These are phyloP conservation scores for Jamesozyma jinghongensis DNA, from an alignment of 805 yeast species.

Conservation along the genomic window DNA sequence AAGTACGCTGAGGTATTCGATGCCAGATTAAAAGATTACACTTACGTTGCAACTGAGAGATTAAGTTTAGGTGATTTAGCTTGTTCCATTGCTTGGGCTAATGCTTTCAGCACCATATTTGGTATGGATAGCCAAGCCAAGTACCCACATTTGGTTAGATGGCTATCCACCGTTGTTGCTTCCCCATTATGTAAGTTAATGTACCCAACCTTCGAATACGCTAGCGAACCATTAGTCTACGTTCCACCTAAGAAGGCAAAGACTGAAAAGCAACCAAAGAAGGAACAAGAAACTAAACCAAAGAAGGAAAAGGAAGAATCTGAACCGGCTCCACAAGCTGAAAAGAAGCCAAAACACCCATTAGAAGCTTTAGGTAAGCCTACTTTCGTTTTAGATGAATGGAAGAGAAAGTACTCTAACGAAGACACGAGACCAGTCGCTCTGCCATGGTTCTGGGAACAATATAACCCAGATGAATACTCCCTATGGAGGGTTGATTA, in stretches of 20 bases:
- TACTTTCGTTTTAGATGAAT: slow-evolving; percentile 67
- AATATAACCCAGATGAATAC: slow-evolving; percentile 87
- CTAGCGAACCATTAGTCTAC: slow-evolving; percentile 50
- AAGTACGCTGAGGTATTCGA: slow-evolving; percentile 40
- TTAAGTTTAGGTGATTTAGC: slow-evolving; percentile 57
- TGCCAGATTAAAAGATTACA: slow-evolving; percentile 47
- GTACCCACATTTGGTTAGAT: slow-evolving; percentile 57
- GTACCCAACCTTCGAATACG: slow-evolving; percentile 46
- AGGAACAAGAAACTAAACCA: slow-evolving; percentile 14
- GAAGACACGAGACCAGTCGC: slow-evolving; percentile 93
- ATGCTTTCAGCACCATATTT: slow-evolving; percentile 51
- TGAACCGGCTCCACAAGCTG: slow-evolving; percentile 34
- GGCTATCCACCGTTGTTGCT: slow-evolving; percentile 51
- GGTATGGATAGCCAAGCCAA: slow-evolving; percentile 56
- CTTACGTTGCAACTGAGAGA: slow-evolving; percentile 65
- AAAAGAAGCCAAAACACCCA: slow-evolving; percentile 85
- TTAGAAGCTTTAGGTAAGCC: slow-evolving; percentile 73
- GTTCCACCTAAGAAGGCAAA: slow-evolving; percentile 55
- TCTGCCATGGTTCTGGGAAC: slow-evolving; percentile 97
- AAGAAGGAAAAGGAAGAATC: slow-evolving; percentile 20
- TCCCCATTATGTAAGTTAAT: slow-evolving; percentile 40
- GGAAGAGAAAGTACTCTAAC: slow-evolving; percentile 95
- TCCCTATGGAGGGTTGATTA: slow-evolving; percentile 90
- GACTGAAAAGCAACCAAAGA: slow-evolving; percentile 41
- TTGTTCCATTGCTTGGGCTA: slow-evolving; percentile 39